Conservation (phyloP, 371 early-diverging fungal species). For the Basidiobolus meristosporus region DNA sequence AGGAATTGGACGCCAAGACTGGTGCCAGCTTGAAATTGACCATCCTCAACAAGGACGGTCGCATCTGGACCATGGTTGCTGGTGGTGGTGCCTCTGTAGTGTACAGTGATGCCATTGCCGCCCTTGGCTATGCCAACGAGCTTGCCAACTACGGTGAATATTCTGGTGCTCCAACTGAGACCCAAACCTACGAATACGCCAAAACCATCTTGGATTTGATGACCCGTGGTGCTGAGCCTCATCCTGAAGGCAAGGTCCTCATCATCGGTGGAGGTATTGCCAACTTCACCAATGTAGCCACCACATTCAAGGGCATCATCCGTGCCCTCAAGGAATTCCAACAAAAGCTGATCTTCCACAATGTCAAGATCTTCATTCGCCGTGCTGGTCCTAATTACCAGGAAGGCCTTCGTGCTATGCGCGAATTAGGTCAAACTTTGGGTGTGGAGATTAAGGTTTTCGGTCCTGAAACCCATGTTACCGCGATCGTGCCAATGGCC, state of each 20-base stretch:
- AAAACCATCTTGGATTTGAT: constrained; percentile 94
- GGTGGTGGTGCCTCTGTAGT: constrained; percentile 98
- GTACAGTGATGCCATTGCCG: constrained; percentile 91
- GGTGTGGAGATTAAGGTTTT: constrained; percentile 89
- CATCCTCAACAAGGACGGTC: constrained; percentile 81
- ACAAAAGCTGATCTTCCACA: constrained; percentile 65
- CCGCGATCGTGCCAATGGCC: constrained; percentile 91
- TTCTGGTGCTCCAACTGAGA: constrained; percentile 94
- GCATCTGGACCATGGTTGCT: constrained; percentile 98
- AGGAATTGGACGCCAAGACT: constrained; percentile 93
- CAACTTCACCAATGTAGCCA: constrained; percentile 96
- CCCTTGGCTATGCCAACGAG: constrained; percentile 79
- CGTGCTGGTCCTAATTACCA: constrained; percentile 98
- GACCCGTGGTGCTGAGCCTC: constrained; percentile 60
- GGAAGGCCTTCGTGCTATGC: constrained; percentile 91
- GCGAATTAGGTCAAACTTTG: constrained; percentile 77
- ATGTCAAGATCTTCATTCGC: constrained; percentile 85
- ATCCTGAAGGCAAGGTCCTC: constrained; percentile 82
- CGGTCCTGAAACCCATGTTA: constrained; percentile 95
- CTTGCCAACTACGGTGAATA: constrained; percentile 98
- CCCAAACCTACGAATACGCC: constrained; percentile 95
- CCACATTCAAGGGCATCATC: constrained; percentile 96
- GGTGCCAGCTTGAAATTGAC: constrained; percentile 95
- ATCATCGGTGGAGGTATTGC: constrained; percentile 98
- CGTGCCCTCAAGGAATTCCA: constrained; percentile 84